Conservation (phyloP, 2,329 filamentous ascomycete species). For the Venturiaceae sp. region DNA sequence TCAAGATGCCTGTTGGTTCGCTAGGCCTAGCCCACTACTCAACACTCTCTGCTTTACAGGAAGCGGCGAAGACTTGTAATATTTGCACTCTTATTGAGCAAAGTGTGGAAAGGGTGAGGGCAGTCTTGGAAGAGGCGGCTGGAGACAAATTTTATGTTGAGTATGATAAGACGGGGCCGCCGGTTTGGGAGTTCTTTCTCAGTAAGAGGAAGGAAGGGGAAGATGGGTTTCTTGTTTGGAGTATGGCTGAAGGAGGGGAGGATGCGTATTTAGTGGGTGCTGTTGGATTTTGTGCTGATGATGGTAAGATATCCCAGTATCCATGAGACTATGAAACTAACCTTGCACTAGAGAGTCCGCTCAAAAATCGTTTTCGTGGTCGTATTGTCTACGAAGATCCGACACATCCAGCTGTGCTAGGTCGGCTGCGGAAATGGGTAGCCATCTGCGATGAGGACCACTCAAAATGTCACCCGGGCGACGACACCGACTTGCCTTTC, state of each 20-base stretch:
- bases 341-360: not conserved
- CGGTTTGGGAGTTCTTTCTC: not conserved
- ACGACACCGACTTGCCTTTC: not conserved
- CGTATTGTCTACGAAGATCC: not conserved
- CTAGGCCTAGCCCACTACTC: not conserved
- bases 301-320: not conserved
- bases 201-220: not conserved
- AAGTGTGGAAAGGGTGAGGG: not conserved
- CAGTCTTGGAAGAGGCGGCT: not conserved
- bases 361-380: not conserved
- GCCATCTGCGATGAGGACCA: not conserved
- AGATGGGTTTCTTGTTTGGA: not conserved
- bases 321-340: no score
- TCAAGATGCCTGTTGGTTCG: not conserved
- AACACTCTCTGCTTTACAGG: not conserved
- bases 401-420: not conserved
- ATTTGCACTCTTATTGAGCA: not conserved
- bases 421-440: not conserved
- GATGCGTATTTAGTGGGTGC: not conserved
- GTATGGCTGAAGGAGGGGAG: not conserved
- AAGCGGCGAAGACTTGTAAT: not conserved
- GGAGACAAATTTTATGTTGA: not conserved
- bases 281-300: not conserved
- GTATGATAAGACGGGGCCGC: not conserved
- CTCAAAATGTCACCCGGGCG: not conserved